A percentile compares a stretch with the other conserved stretches of the same genome.
These are phyloP conservation scores for Trypanosoma vivax DNA, from an alignment of 208 protist genomes.

Conservation along the genomic window DNA sequence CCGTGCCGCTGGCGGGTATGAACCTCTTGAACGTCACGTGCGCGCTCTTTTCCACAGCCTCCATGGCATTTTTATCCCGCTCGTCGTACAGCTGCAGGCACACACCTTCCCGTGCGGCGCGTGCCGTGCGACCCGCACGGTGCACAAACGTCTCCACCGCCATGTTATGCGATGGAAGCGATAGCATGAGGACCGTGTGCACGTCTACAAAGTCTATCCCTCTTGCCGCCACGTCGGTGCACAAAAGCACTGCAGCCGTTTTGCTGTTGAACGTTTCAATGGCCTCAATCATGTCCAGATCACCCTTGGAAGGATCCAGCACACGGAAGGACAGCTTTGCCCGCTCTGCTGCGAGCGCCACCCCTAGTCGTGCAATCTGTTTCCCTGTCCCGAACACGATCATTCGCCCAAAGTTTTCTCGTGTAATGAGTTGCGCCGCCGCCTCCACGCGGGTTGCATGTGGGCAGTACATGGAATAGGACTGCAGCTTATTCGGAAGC, in stretches of 20 bases:
- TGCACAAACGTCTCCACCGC: slow-evolving; percentile 95
- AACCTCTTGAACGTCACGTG: slow-evolving; percentile 55
- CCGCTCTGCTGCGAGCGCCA: slow-evolving; percentile 9
- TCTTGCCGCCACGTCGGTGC: slow-evolving; percentile 92
- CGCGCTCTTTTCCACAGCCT: slow-evolving; percentile 55
- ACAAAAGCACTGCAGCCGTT: slow-evolving; percentile 84
- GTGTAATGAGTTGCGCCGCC: slow-evolving; percentile 22
- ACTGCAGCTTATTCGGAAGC: slow-evolving; percentile 63
- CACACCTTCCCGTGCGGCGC: slow-evolving; percentile 74
- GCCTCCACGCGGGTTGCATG: slow-evolving; percentile 30
- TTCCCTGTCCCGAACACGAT: slow-evolving; percentile 69
- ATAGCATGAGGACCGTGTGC: slow-evolving; percentile 95
- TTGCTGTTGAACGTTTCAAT: slow-evolving; percentile 81
- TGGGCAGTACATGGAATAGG: slow-evolving; percentile 42
- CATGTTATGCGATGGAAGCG: slow-evolving; percentile 74
- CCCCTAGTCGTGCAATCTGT: slow-evolving; percentile 30
- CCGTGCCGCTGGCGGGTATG: slow-evolving; percentile 11
- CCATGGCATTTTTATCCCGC: slow-evolving; percentile 28
- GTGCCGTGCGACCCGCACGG: slow-evolving; percentile 93
- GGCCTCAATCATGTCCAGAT: slow-evolving; percentile 67
- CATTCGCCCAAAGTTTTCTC: slow-evolving; percentile 40
- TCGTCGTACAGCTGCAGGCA: slow-evolving; percentile 86
- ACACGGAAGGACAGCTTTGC: slow-evolving; percentile 31
- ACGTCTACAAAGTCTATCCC: slow-evolving; percentile 93
- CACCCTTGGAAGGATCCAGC: slow-evolving; percentile 41